phyloP scores from a whole-genome alignment of 2,329 filamentous ascomycete species.

The Ophiognomonia clavigignenti-juglandacearum region DNA sequence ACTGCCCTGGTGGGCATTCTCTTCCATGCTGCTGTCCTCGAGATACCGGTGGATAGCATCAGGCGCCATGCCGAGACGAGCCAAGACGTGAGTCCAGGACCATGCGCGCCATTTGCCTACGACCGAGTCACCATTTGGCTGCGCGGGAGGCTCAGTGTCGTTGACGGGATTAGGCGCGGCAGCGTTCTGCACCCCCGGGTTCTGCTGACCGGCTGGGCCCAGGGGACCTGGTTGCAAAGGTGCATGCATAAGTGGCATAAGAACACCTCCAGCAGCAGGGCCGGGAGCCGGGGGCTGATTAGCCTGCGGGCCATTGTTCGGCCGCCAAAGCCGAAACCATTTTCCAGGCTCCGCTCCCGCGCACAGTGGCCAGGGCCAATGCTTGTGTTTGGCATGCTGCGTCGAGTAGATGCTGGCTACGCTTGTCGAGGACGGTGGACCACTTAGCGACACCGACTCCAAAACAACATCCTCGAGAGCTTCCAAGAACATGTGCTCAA shows the following conservation, averaged over 20 bases:
- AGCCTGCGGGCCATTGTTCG: neutral
- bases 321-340: slow-evolving; percentile 11
- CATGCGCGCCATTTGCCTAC: slow-evolving; percentile 24
- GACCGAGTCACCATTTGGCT: neutral
- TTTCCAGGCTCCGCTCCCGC: slow-evolving; percentile 12
- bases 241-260: neutral
- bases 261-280: neutral
- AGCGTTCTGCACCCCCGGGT: neutral
- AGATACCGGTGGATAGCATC: slow-evolving; percentile 13
- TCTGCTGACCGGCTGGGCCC: no score
- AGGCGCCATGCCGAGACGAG: slow-evolving; percentile 34
- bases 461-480: slow-evolving; percentile 51
- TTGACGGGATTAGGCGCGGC: slow-evolving; percentile 1
- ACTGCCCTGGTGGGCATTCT: neutral
- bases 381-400: neutral
- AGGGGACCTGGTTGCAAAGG: no score
- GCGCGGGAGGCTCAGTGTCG: neutral
- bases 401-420: slow-evolving; percentile 10
- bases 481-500: slow-evolving; percentile 40
- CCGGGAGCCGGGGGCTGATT: neutral
- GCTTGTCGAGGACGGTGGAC: slow-evolving; percentile 28
- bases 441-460: slow-evolving; percentile 61
- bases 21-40: neutral
- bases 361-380: slow-evolving; percentile 20
- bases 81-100: slow-evolving; percentile 37